Evolutionary conservation across 495 filamentous ascomycete species (phyloP).

Genomic region (Hyaloscypha variabilis): DNA sequence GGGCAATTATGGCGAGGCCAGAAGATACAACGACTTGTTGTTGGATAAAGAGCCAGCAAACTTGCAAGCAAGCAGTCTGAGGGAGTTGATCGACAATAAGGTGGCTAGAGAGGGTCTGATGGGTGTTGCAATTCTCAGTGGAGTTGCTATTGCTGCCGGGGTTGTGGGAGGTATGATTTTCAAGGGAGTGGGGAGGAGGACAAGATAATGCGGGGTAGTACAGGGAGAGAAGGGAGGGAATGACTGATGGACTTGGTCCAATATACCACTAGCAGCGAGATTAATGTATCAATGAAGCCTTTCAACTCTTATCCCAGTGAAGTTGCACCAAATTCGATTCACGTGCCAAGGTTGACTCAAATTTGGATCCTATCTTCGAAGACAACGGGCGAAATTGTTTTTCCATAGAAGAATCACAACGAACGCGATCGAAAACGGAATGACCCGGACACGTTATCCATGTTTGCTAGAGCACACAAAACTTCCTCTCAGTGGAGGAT

Average conservation of each 20-base stretch:
- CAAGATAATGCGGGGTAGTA: conserved; percentile 31
- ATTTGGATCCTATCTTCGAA: background rate
- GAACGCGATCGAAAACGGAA: background rate
- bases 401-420: background rate
- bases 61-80: conserved; percentile 83
- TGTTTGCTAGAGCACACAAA: background rate
- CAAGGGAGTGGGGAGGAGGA: conserved; percentile 63
- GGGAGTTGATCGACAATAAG: conserved; percentile 89
- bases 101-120: conserved; percentile 91
- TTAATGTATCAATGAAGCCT: conserved; percentile 22
- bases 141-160: conserved; percentile 90
- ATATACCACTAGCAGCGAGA: conserved; percentile 28
- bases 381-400: background rate
- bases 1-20: conserved; percentile 93
- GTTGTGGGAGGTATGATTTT: conserved; percentile 86
- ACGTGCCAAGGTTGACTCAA: background rate
- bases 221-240: conserved; percentile 9
- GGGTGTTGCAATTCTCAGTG: conserved; percentile 96
- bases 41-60: conserved; percentile 88
- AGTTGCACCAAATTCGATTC: background rate
- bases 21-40: conserved; percentile 90
- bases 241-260: conserved; percentile 18
- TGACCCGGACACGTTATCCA: conserved; percentile 1
- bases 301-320: background rate
- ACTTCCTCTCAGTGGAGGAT: background rate